Conservation (phyloP, 2,329 filamentous ascomycete genomes). For the Xylariaceae sp. region DNA sequence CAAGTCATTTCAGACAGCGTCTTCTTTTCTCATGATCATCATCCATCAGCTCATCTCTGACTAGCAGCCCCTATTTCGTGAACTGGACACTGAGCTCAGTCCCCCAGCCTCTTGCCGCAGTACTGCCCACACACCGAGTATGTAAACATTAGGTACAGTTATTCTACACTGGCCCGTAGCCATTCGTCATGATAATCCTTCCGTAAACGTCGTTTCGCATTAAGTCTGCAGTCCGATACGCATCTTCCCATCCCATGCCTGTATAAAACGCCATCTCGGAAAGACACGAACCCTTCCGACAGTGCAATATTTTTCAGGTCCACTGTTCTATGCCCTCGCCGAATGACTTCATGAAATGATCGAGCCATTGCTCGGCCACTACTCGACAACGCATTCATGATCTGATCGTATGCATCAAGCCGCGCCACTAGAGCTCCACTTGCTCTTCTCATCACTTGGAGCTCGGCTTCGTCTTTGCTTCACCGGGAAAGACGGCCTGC, state of each 20-base stretch:
- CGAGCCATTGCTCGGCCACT: neutral
- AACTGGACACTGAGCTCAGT: neutral
- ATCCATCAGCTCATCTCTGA: constrained; percentile 23
- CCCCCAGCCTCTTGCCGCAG: neutral
- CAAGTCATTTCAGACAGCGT: no score
- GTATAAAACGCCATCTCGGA: neutral
- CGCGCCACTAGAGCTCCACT: constrained; percentile 25
- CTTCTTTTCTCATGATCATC: constrained; percentile 3
- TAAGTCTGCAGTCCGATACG: neutral
- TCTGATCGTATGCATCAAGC: constrained; percentile 1
- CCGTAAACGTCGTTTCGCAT: neutral
- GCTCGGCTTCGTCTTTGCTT: constrained; percentile 26
- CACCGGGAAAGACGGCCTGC: constrained; percentile 14
- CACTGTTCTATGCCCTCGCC: constrained; percentile 4
- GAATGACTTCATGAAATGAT: constrained; percentile 1
- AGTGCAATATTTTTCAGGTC: constrained; percentile 8
- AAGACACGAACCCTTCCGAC: neutral
- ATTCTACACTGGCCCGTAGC: neutral
- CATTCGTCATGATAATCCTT: neutral
- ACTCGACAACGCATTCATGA: neutral
- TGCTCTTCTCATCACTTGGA: constrained; percentile 27
- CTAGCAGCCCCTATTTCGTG: no score
- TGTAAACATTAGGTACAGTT: neutral
- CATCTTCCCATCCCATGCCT: neutral
- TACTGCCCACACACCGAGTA: neutral